phyloP scores from a whole-genome alignment of 306 rosid genomes.

The Myrica gale region DNA sequence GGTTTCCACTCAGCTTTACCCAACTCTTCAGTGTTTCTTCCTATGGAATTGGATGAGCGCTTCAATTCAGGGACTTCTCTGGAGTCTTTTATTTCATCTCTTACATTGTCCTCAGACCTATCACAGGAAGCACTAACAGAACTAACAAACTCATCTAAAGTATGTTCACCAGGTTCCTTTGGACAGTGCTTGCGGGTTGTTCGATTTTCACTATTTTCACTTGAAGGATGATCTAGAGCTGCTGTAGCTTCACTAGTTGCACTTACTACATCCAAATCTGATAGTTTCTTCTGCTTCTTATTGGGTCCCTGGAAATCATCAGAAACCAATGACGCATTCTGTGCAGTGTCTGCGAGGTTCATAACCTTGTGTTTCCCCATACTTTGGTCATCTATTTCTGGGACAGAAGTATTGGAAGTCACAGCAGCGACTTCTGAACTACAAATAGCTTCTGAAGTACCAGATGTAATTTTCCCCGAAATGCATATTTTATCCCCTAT shows the following conservation, averaged over 20 bases:
- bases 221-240: constrained; percentile 32
- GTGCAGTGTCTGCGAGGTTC: constrained; percentile 34
- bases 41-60: constrained; percentile 36
- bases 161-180: constrained; percentile 32
- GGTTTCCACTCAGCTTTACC: constrained; percentile 69
- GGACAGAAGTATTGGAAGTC: constrained; percentile 43
- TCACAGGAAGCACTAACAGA: constrained; percentile 42
- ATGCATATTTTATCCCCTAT: constrained; percentile 31
- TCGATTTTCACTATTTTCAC: constrained; percentile 38
- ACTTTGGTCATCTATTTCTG: constrained; percentile 20
- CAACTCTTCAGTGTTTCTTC: constrained; percentile 36
- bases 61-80: constrained; percentile 38
- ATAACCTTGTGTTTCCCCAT: constrained; percentile 54
- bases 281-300: constrained; percentile 64
- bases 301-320: constrained; percentile 42
- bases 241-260: constrained; percentile 37
- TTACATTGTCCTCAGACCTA: constrained; percentile 35
- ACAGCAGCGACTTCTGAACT: constrained; percentile 34
- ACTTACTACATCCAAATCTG: constrained; percentile 44
- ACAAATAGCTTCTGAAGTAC: constrained; percentile 34
- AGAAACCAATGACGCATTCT: constrained; percentile 37
- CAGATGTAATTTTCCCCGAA: constrained; percentile 24
- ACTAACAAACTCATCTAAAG: constrained; percentile 38
- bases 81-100: constrained; percentile 38
- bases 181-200: constrained; percentile 22